A percentile compares a stretch with the other conserved stretches of the same genome.
Conservation (phyloP, 2,329 filamentous ascomycete genomes). For the Hortaea werneckii region DNA sequence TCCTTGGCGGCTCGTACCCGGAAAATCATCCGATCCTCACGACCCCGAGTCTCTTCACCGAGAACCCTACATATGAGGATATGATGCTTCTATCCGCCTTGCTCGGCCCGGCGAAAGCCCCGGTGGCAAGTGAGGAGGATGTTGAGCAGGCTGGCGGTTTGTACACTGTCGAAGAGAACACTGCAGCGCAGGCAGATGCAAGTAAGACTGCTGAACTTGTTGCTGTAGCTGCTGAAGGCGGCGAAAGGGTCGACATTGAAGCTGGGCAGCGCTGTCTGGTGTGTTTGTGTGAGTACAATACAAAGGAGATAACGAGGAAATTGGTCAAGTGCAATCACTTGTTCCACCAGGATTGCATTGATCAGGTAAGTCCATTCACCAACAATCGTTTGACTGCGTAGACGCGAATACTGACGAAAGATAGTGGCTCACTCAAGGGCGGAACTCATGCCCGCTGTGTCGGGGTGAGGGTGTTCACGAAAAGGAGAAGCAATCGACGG, state of each 20-base stretch:
- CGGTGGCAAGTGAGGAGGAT: slow-evolving; percentile 56
- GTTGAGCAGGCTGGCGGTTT: slow-evolving; percentile 52
- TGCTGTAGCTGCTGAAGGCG: slow-evolving; percentile 22
- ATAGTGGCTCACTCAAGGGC: slow-evolving; percentile 56
- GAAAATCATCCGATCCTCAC: slow-evolving; percentile 62
- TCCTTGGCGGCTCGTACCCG: slow-evolving; percentile 58
- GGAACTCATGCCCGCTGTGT: slow-evolving; percentile 54
- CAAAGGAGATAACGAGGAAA: slow-evolving; percentile 49
- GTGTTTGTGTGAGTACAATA: slow-evolving; percentile 56
- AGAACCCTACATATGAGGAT: slow-evolving; percentile 62
- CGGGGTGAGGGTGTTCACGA: slow-evolving; percentile 49
- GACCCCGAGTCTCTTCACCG: slow-evolving; percentile 59
- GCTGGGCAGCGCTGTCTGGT: slow-evolving; percentile 50
- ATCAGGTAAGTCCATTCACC: slow-evolving; percentile 43
- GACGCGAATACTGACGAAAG: background rate
- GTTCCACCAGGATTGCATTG: slow-evolving; percentile 60
- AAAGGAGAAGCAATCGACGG: slow-evolving; percentile 20
- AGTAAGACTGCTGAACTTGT: slow-evolving; percentile 20
- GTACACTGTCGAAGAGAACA: slow-evolving; percentile 39
- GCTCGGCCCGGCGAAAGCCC: slow-evolving; percentile 57
- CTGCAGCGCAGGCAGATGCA: slow-evolving; percentile 5
- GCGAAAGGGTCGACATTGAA: slow-evolving; percentile 23
- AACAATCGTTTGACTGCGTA: background rate
- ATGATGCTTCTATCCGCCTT: slow-evolving; percentile 60
- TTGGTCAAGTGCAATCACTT: slow-evolving; percentile 55